Evolutionary conservation across 164 flowering plant species (phyloP), one percentile per base, ranked within the genome.

Genomic region (Aristolochia fimbriata): DNA sequence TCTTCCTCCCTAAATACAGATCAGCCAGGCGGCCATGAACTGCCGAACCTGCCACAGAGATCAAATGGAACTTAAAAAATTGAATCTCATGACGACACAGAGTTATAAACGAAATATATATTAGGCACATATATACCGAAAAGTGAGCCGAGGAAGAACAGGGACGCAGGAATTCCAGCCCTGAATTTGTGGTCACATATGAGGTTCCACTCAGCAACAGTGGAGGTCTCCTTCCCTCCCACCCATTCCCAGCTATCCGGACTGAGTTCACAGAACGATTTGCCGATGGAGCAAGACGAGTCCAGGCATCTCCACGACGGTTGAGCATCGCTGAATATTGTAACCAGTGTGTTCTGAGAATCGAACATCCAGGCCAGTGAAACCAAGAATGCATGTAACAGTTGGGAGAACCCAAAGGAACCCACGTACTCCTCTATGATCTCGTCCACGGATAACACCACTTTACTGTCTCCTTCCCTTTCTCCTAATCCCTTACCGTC

Each of bases 331-430:
- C 65, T 71, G 46, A 85, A 85, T 15, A 85, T 85, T 16, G 86
- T 78, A 25, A 81, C 77, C 61, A 85, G 56, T 0, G 87, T 78
- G 77, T 68, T 76, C 54, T 81, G 86, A 0, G 84, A 68, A 37
- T 85, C 86, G 37, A 85, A 81, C 0, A 77, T 73, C 86, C 83
- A 73, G 4, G 91, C 84, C 48, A 85, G 24, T 0, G 86, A 83
- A 17, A 81, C 82, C 62, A 85, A 62, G 59, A 83, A 65, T 15
- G 74, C 84, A 30, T 85, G 91, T 30, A 81, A 1, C 15, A 81
- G 47, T 67, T 81, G 86, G 0, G 86, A 77, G 47, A 73, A 66
- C 25, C 91, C 91, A 1, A 83, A 67, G 0, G 86, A 70, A 0
- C 91, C 91, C 1, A 81, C 77, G 50, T 83, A 65, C 20, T 65